These are phyloP conservation scores for Terana coerulea DNA, from an alignment of 768 basidiomycete genomes.

Conservation along the genomic window DNA sequence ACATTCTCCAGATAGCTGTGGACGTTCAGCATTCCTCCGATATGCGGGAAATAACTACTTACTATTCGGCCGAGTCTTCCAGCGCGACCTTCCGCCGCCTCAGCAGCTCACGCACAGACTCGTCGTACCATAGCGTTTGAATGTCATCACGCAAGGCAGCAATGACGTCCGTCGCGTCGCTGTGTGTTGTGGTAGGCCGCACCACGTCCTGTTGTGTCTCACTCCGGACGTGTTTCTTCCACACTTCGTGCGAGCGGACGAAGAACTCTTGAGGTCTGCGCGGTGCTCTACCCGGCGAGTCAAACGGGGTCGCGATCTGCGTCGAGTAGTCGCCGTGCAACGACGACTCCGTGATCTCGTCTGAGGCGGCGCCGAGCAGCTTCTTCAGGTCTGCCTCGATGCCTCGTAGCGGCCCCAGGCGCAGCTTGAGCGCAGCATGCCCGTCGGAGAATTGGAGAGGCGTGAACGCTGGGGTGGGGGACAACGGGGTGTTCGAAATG, in stretches of 20 bases:
- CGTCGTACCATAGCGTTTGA: conserved; percentile 60
- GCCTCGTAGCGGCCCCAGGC: conserved; percentile 57
- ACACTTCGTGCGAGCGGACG: conserved; percentile 18
- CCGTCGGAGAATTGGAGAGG: conserved; percentile 50
- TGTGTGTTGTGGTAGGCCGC: conserved; percentile 16
- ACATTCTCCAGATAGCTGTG: conserved; percentile 67
- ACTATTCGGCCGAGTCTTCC: conserved; percentile 66
- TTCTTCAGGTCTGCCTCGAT: conserved; percentile 64
- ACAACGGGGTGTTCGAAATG: not conserved
- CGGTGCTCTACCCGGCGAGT: not conserved
- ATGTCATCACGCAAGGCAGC: conserved; percentile 60
- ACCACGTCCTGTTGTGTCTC: not conserved
- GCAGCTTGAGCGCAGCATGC: conserved; percentile 51
- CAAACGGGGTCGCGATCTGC: conserved; percentile 17
- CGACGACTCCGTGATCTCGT: conserved; percentile 16
- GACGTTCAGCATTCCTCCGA: not conserved
- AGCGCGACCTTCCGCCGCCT: conserved; percentile 44
- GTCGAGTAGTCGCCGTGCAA: conserved; percentile 7
- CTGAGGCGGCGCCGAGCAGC: conserved; percentile 42
- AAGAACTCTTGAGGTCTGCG: conserved; percentile 24
- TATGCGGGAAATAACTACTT: not conserved
- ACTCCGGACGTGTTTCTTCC: conserved; percentile 16
- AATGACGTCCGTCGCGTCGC: conserved; percentile 47
- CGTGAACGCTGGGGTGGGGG: not conserved
- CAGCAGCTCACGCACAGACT: conserved; percentile 44